Evolutionary conservation across 202 grass and related monocot species (phyloP).

Genomic region (Musa balbisiana): DNA sequence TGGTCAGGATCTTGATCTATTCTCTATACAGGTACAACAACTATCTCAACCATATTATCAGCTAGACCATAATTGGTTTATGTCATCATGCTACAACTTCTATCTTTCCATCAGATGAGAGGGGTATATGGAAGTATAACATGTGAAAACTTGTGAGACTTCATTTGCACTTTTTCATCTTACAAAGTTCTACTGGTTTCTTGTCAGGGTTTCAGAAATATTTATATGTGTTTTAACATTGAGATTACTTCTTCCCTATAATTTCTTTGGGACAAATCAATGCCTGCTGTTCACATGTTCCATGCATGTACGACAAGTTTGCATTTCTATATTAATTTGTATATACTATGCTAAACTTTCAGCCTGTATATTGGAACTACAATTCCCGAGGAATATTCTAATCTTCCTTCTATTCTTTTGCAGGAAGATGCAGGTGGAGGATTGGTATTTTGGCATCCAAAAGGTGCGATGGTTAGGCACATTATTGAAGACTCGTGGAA

Average conservation of each 20-base stretch:
- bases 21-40: slow-evolving; percentile 74
- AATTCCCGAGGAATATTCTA: background rate
- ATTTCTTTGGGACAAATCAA: background rate
- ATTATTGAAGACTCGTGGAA: slow-evolving; percentile 96
- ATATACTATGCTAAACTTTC: background rate
- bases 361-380: background rate
- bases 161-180: background rate
- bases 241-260: background rate
- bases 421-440: slow-evolving; percentile 97
- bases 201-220: background rate
- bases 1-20: slow-evolving; percentile 95
- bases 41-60: background rate
- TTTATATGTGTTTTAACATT: background rate
- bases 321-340: background rate
- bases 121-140: background rate
- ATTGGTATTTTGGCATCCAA: slow-evolving; percentile 98
- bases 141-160: background rate
- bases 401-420: slow-evolving; percentile 17
- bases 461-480: slow-evolving; percentile 75
- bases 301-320: background rate
- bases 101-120: background rate
- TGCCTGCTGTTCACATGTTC: background rate
- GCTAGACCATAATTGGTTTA: background rate
- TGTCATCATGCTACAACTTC: background rate
- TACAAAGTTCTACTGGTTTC: background rate